Evolutionary conservation across 345 rosid genomes (phyloP), one percentile per base, ranked within the genome.

Genomic region (Rubroshorea leprosula): DNA sequence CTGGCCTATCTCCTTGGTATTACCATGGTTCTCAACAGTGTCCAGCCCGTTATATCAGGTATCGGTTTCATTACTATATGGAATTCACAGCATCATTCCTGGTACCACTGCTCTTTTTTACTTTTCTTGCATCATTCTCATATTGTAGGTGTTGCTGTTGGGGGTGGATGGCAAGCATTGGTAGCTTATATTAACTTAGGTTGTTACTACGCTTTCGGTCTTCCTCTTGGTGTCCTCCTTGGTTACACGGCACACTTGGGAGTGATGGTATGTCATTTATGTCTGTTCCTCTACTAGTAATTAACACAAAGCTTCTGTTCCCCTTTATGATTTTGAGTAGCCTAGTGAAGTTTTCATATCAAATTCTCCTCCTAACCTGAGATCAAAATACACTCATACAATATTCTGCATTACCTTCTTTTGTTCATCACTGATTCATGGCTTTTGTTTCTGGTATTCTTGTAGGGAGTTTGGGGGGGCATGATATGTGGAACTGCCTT

Each of bases 121-220:
- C 41, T 35, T 35, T 29, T 29, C 9, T 3, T 29, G 4, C 4
- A 29, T 9, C 9, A 3, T 35, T 35, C 12, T 35, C 41, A 10
- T 35, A 1, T 15, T 23, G 70, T 76, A 89, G 93, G 97, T 44
- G 97, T 92, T 57, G 97, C 95, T 12, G 91, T 89, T 0, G 97
- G 96, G 58, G 99, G 96, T 69, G 98, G 98, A 26, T 92, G 98
- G 97, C 94, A 92, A 74, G 96, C 86, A 35, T 44, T 76, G 64
- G 97, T 89, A 51, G 99, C 99, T 58, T 89, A 82, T 35, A 80
- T 86, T 26, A 92, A 89, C 74, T 73, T 89, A 81, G 82, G 85
- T 55, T 81, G 88, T 54, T 93, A 86, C 54, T 89, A 85, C 43
- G 52, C 68, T 0, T 19, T 86, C 21, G 97, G 96, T 5, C 83